Evolutionary conservation across 2,329 filamentous ascomycete genomes (phyloP).

Genomic region (Sporothrix globosa): DNA sequence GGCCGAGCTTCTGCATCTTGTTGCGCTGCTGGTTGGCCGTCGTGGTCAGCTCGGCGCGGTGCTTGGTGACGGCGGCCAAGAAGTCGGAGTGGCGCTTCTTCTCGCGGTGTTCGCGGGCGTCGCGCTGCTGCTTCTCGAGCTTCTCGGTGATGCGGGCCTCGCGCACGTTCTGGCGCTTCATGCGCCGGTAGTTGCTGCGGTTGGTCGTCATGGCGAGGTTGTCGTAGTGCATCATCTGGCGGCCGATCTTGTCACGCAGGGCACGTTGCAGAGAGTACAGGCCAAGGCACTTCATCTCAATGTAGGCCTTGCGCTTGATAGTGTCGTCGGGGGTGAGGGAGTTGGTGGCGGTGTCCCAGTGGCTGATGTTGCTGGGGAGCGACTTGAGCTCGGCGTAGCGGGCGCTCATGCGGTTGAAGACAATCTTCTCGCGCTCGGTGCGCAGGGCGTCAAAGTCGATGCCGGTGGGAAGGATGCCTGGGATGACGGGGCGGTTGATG

Average conservation of each 20-base stretch:
- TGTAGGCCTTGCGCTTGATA: conserved; percentile 84
- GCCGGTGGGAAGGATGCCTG: conserved; percentile 85
- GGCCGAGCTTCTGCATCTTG: conserved; percentile 83
- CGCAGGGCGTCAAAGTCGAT: conserved; percentile 84
- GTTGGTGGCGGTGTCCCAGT: conserved; percentile 79
- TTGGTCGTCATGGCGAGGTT: conserved; percentile 98
- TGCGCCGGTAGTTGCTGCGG: conserved; percentile 82
- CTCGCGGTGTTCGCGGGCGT: conserved; percentile 91
- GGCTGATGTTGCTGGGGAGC: conserved; percentile 80
- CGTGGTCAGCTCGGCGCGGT: conserved; percentile 75
- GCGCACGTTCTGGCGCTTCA: conserved; percentile 95
- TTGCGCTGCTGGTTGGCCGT: conserved; percentile 67
- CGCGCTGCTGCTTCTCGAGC: conserved; percentile 96
- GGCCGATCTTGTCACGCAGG: conserved; percentile 82
- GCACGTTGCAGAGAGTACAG: conserved; percentile 87
- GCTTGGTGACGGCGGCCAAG: conserved; percentile 80
- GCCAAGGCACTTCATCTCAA: conserved; percentile 90
- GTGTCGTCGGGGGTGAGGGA: conserved; percentile 72
- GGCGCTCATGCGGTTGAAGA: conserved; percentile 87
- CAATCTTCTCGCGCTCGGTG: conserved; percentile 81
- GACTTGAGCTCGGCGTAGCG: conserved; percentile 83
- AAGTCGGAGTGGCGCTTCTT: conserved; percentile 97
- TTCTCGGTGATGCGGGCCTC: conserved; percentile 98
- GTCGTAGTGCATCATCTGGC: conserved; percentile 92
- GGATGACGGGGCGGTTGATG: conserved; percentile 76